Base-by-base conservation (phyloP, 305 asterid genomes). In the Fraxinus sp. region DNA sequence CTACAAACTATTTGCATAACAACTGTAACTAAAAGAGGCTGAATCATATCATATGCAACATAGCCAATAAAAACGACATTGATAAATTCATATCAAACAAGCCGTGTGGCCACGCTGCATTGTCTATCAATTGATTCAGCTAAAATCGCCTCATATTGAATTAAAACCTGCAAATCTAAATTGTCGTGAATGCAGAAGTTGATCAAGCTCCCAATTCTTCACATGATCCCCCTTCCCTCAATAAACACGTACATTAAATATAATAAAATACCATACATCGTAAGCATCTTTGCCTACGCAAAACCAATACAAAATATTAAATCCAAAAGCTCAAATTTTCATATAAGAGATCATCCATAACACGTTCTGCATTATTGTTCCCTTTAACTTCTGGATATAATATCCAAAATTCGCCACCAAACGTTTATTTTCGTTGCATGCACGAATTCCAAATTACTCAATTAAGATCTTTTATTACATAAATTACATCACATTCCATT, bases 201-300 rank as follows among this genome's bases (percentile, higher is more conserved):
- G 62, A 64, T 59, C 70, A 62, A 73, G 68, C 59, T 82, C 68
- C 78, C 73, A 77, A 82, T 82, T 82, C 78, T 30, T 82, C 82
- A 30, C 76, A 33, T 22, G 64, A 30, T 22, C 78, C 80, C 3
- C 28, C 78, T 79, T 14, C 72, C 76, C 77, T 37, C 62, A 76
- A 1, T 32, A 13, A 37, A 78, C 32, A 20, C 20, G 55, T 22
- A 74, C 22, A 37, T 49, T 20, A 41, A 81, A 46, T 52, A 72
- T 83, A 81, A 82, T 57, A 49, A 41, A 83, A 57, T 41, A 52
- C 70, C 13, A 77, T 75, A 78, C 36, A 24, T 13, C 49, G 35
- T 68, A 52, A 88, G 36, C 85, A 85, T 76, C 79, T 74, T 70
- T 39, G 30, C 52, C 24, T 36, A 75, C 33, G 59, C 49, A 49